Base-by-base conservation (phyloP, 1,284 basidiomycete species). In the Tilletia caries region DNA sequence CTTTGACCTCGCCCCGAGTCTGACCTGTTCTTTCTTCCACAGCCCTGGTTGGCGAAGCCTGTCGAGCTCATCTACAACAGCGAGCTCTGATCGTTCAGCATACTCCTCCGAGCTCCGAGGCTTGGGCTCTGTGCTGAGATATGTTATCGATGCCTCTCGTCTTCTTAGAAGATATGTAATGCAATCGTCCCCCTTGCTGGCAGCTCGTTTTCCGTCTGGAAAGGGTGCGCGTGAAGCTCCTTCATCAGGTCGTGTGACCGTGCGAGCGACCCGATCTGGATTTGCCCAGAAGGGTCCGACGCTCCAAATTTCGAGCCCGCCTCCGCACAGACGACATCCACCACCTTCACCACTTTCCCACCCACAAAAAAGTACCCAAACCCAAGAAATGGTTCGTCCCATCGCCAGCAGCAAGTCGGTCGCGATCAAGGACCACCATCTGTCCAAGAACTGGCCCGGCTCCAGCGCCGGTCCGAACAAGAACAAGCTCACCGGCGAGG, bases 401-500 rank as follows among this genome's bases (percentile, higher is more conserved):
- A 29, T 62, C 27, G 15, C n/a, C n/a, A n/a, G 32, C 58, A 18
- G 13, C 58, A 62, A 62, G 33, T 33, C 58, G 2, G 58, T 29
- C 27, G 58, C 10, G 13, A 33, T 37, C 58, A 62, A 62, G 32
- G 58, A 62, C 58, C 27, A 23, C 20, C 58, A 62, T 29, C 58
- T 20, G 27, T 29, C 58, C 18, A 62, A 62, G 58, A 13, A 62
- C 58, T 62, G 58, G 58, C 58, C 58, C 29, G 58, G 58, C 58
- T 62, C 58, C 15, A 33, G 29, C 27, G 58, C 58, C 8, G 58
- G 58, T 13, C 58, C 58, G 18, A 62, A 62, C 58, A 62, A 62
- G 58, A 34, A 10, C 29, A 29, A 33, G 23, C 29, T n/a, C 18
- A 33, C 29, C 15, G 58, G 29, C 1, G 58, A 62, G 29, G 58